Conservation (phyloP, 139 green algal species). For the Closterium sp. region DNA sequence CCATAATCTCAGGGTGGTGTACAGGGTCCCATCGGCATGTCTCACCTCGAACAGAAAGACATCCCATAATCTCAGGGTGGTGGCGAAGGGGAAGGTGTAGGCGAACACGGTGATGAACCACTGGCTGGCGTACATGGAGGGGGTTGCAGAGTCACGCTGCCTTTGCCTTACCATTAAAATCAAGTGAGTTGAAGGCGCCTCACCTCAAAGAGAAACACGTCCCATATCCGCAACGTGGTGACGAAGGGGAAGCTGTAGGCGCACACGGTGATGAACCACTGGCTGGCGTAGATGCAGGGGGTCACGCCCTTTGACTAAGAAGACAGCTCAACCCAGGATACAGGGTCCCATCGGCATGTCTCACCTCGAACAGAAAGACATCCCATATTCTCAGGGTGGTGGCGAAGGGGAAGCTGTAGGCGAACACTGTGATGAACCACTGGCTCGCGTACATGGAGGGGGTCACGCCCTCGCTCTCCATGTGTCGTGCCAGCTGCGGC, state of each 20-base stretch:
- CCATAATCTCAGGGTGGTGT: no score
- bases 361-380: constrained; percentile 63
- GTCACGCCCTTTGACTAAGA: constrained; percentile 15
- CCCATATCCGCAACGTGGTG: constrained; percentile 78
- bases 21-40: no score
- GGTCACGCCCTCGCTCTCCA: constrained; percentile 49
- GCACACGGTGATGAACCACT: constrained; percentile 90
- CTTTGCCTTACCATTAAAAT: background rate
- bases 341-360: background rate
- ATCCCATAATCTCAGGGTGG: constrained; percentile 79
- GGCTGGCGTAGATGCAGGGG: constrained; percentile 69
- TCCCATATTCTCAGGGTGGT: constrained; percentile 80
- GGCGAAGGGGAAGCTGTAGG: constrained; percentile 77
- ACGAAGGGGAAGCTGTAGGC: constrained; percentile 79
- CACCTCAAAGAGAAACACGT: constrained; percentile 66
- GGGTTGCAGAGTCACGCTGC: background rate
- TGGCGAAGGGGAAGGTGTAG: constrained; percentile 77
- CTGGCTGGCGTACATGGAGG: background rate
- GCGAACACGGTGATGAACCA: constrained; percentile 86
- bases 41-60: no score
- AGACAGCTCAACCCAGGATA: background rate
- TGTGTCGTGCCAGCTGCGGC: constrained; percentile 59
- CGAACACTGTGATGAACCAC: constrained; percentile 85
- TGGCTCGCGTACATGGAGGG: background rate
- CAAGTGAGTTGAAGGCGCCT: background rate